phyloP scores from a whole-genome alignment of 2,329 filamentous ascomycete genomes.

The Lachnellula occidentalis region DNA sequence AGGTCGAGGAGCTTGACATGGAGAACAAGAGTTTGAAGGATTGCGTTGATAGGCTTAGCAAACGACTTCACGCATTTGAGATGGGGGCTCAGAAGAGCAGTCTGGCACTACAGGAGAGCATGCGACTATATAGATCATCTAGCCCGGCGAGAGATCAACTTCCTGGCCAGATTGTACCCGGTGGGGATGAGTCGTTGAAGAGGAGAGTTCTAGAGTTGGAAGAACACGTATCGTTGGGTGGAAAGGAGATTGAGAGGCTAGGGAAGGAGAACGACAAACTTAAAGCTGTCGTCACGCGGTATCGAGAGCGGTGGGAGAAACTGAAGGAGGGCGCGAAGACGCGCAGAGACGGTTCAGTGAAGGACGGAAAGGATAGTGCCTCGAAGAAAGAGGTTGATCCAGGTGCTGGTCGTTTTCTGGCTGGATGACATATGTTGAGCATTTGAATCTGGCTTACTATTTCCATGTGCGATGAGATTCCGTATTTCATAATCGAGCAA shows the following conservation, averaged over 20 bases:
- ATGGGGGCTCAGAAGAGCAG: constrained; percentile 83
- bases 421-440: not conserved
- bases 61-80: constrained; percentile 88
- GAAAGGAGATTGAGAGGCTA: constrained; percentile 58
- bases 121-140: constrained; percentile 54
- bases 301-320: constrained; percentile 62
- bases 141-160: constrained; percentile 39
- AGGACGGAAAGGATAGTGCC: constrained; percentile 9
- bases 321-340: constrained; percentile 58
- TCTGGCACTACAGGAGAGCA: constrained; percentile 80
- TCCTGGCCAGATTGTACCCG: constrained; percentile 7
- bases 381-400: constrained; percentile 11
- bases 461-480: not conserved
- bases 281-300: constrained; percentile 46
- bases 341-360: constrained; percentile 26
- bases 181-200: constrained; percentile 40
- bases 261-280: constrained; percentile 57
- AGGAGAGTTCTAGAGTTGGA: constrained; percentile 60
- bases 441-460: not conserved
- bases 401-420: not conserved
- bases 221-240: constrained; percentile 53
- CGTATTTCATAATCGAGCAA: not conserved
- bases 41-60: constrained; percentile 79
- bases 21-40: constrained; percentile 85
- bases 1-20: constrained; percentile 79